These are phyloP conservation scores for Pseudocercospora vitis DNA, from an alignment of 2,329 filamentous ascomycete genomes.

Conservation along the genomic window DNA sequence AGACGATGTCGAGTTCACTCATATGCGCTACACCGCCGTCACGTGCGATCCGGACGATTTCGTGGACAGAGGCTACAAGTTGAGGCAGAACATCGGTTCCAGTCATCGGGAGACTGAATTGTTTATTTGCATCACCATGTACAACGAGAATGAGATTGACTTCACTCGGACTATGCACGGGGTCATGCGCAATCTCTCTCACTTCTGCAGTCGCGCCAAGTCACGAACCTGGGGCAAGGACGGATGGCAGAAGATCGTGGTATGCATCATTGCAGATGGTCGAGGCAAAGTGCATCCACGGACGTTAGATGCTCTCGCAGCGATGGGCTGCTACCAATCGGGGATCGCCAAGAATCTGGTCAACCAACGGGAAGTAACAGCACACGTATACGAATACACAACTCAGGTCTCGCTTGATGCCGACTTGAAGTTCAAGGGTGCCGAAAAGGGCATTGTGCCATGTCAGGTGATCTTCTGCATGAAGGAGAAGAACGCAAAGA, in stretches of 20 bases:
- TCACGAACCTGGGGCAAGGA: constrained; percentile 95
- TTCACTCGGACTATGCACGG: constrained; percentile 99
- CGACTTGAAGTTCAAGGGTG: constrained; percentile 97
- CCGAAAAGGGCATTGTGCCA: constrained; percentile 97
- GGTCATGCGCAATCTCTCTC: constrained; percentile 95
- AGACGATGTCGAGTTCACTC: constrained; percentile 93
- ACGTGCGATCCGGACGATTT: constrained; percentile 97
- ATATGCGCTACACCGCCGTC: constrained; percentile 98
- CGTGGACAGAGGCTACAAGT: constrained; percentile 80
- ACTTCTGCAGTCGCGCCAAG: constrained; percentile 90
- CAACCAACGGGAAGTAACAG: constrained; percentile 92
- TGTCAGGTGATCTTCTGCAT: constrained; percentile 98
- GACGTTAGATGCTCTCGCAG: constrained; percentile 89
- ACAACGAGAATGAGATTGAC: constrained; percentile 95
- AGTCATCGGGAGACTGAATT: constrained; percentile 88
- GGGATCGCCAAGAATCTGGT: constrained; percentile 98
- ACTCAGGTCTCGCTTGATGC: constrained; percentile 95
- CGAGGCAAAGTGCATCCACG: constrained; percentile 90
- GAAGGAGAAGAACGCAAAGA: constrained; percentile 96
- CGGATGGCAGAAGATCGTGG: constrained; percentile 98
- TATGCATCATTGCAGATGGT: constrained; percentile 93
- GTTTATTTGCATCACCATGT: constrained; percentile 98
- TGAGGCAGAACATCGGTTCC: constrained; percentile 84
- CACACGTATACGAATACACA: constrained; percentile 98
- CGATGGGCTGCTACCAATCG: constrained; percentile 97